Percentiles rank a stretch among this genome's conserved stretches.
phyloP scores from a whole-genome alignment of 1,284 basidiomycete species.

The Pulveroboletus sp. region DNA sequence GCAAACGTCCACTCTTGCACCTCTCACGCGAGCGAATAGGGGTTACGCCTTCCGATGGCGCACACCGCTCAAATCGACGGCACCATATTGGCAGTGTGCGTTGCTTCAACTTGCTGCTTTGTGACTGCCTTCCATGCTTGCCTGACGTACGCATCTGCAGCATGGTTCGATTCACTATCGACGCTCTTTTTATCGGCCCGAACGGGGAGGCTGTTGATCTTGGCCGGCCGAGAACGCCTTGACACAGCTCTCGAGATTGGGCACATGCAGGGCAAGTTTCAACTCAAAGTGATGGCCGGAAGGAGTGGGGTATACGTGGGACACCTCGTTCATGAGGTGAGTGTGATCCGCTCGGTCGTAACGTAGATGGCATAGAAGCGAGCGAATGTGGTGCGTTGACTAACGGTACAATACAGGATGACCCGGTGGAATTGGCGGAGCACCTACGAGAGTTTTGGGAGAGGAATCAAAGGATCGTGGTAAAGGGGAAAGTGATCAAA shows the following conservation, averaged over 20 bases:
- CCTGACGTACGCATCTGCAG: slow-evolving; percentile 42
- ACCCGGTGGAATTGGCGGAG: slow-evolving; percentile 78
- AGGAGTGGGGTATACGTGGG: slow-evolving; percentile 56
- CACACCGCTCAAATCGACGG: slow-evolving; percentile 81
- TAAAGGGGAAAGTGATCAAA: slow-evolving; percentile 60
- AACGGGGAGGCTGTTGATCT: slow-evolving; percentile 82
- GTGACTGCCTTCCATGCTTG: neutral
- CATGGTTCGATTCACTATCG: slow-evolving; percentile 90
- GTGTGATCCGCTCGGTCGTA: slow-evolving; percentile 16
- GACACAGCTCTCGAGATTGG: slow-evolving; percentile 96
- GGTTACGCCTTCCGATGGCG: slow-evolving; percentile 65
- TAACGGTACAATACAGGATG: slow-evolving; percentile 59
- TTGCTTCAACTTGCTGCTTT: neutral
- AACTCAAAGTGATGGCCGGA: slow-evolving; percentile 81
- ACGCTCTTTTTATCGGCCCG: slow-evolving; percentile 73
- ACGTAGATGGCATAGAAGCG: neutral
- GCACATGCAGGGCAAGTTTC: slow-evolving; percentile 99
- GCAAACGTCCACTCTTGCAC: slow-evolving; percentile 41
- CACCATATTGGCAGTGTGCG: slow-evolving; percentile 87
- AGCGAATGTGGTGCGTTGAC: neutral
- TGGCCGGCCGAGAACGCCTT: slow-evolving; percentile 91
- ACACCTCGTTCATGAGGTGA: slow-evolving; percentile 92
- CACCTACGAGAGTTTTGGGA: slow-evolving; percentile 89
- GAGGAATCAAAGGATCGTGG: slow-evolving; percentile 78
- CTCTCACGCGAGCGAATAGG: slow-evolving; percentile 32